Evolutionary conservation across 192 early-diverging fungal genomes (phyloP).

Genomic region (Coemansia sp.): DNA sequence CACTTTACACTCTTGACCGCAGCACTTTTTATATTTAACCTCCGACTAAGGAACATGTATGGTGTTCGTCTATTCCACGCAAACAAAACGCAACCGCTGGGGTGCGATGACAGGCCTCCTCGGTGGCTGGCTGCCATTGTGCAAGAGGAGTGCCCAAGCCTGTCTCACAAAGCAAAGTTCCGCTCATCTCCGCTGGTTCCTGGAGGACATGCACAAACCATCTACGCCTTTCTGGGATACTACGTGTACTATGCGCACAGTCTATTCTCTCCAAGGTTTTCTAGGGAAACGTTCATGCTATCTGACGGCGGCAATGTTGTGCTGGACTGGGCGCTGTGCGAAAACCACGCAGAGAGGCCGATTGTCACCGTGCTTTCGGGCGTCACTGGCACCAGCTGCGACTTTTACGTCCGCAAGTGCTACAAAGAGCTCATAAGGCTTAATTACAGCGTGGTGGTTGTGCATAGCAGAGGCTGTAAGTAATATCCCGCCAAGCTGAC

Average conservation of each 20-base stretch:
- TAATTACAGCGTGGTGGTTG: constrained; percentile 77
- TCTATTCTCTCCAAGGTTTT: constrained; percentile 25
- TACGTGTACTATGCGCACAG: constrained; percentile 58
- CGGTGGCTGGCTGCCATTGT: constrained; percentile 31
- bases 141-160: constrained; percentile 56
- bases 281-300: constrained; percentile 64
- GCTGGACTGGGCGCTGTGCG: constrained; percentile 82
- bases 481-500: background rate
- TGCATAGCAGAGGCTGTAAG: constrained; percentile 89
- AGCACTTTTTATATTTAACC: background rate
- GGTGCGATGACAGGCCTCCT: background rate
- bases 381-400: constrained; percentile 90
- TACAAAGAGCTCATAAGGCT: constrained; percentile 64
- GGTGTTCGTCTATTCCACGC: constrained; percentile 41
- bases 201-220: constrained; percentile 82
- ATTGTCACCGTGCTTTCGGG: constrained; percentile 86
- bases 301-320: constrained; percentile 86
- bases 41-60: constrained; percentile 16
- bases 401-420: constrained; percentile 84
- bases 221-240: constrained; percentile 44
- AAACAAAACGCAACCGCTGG: constrained; percentile 12
- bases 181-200: constrained; percentile 72
- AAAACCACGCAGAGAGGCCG: constrained; percentile 61
- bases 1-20: background rate
- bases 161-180: constrained; percentile 59